phyloP scores from a whole-genome alignment of 2,329 filamentous ascomycete genomes.

The Cyphellophora attinorum region DNA sequence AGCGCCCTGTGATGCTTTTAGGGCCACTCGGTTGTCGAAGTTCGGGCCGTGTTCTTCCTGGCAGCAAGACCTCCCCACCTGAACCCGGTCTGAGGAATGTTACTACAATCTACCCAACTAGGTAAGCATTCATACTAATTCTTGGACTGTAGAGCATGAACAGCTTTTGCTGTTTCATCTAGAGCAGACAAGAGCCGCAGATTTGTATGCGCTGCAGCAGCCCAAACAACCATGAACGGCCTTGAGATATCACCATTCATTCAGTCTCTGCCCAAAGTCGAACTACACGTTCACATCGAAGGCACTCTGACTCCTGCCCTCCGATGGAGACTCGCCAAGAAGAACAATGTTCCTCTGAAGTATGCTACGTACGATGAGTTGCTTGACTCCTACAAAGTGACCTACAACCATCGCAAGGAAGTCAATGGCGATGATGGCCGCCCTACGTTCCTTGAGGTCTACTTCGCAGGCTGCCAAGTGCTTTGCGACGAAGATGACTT shows the following conservation, averaged over 20 bases:
- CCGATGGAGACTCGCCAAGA: conserved; percentile 31
- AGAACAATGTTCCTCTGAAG: conserved; percentile 25
- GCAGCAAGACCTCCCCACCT: too few species aligned
- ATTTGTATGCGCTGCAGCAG: too few species aligned
- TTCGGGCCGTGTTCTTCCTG: too few species aligned
- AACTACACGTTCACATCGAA: conserved; percentile 40
- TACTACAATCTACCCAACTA: too few species aligned
- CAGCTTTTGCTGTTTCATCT: too few species aligned
- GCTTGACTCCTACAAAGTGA: conserved; percentile 3
- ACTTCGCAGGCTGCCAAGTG: conserved; percentile 24
- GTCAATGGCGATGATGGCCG: conserved; percentile 3
- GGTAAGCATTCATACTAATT: too few species aligned
- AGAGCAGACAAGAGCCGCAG: too few species aligned
- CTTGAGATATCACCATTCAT: conserved; percentile 22
- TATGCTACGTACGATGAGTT: conserved; percentile 25
- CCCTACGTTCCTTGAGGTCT: conserved; percentile 21
- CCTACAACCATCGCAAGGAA: conserved; percentile 6
- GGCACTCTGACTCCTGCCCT: conserved; percentile 33
- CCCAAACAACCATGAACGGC: not conserved
- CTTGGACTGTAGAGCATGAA: too few species aligned
- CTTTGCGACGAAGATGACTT: conserved; percentile 29
- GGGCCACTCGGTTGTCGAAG: too few species aligned
- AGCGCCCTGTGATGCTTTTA: too few species aligned
- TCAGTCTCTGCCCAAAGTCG: conserved; percentile 31
- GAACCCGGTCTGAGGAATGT: too few species aligned